Evolutionary conservation across 352 stramenopile genomes (phyloP).

Genomic region (Phytopythium montanum): DNA sequence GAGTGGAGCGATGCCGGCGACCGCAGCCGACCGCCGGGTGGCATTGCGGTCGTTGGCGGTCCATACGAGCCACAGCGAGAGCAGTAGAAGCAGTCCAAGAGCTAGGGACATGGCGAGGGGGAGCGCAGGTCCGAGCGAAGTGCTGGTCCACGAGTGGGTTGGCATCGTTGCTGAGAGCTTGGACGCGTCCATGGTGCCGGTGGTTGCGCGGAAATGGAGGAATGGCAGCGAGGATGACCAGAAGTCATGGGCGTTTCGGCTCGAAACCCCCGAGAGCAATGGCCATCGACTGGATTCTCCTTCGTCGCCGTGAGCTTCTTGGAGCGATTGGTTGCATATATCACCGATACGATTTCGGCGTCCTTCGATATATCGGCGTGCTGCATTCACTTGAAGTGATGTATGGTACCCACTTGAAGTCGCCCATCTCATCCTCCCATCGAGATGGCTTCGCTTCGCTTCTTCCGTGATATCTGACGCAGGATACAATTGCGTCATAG

Average conservation of each 20-base stretch:
- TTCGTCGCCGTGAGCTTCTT: too few relatives aligned
- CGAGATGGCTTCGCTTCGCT: too few relatives aligned
- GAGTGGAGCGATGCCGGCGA: not conserved
- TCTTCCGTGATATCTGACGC: too few relatives aligned
- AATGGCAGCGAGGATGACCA: not conserved
- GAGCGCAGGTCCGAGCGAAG: not conserved
- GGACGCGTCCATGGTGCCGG: not conserved
- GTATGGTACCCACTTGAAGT: not conserved
- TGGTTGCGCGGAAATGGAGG: not conserved
- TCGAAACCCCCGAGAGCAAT: too few relatives aligned
- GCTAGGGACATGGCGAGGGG: not conserved
- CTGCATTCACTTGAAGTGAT: too few relatives aligned
- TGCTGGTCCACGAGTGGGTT: not conserved
- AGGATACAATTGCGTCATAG: too few relatives aligned
- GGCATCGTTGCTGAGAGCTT: not conserved
- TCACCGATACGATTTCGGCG: too few relatives aligned
- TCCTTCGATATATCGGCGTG: too few relatives aligned
- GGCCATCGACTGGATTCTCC: too few relatives aligned
- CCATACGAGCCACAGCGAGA: not conserved
- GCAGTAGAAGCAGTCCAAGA: not conserved
- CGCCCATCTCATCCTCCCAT: too few relatives aligned
- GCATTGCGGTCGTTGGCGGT: too few relatives aligned
- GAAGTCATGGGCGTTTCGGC: not conserved
- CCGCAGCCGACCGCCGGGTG: not conserved
- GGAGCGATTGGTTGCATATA: too few relatives aligned